phyloP scores from a whole-genome alignment of 345 rosid genomes.

The Brassica incana region DNA sequence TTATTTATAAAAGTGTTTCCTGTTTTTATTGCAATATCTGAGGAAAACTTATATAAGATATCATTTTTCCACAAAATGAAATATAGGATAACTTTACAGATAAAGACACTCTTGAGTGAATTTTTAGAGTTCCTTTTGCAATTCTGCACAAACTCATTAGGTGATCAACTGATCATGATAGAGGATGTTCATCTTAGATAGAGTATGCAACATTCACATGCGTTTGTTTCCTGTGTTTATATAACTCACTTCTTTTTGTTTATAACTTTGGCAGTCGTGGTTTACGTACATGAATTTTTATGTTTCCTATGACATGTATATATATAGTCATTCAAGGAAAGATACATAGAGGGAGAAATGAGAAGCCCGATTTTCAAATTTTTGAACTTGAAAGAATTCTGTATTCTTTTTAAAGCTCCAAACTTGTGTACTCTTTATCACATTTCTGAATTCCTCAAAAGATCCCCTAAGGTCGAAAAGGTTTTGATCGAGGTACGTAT shows the following conservation, averaged over 20 bases:
- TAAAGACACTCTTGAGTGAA: background rate
- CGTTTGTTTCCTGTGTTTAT: background rate
- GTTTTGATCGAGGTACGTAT: constrained; percentile 13
- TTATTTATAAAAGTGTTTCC: no score
- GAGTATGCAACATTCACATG: background rate
- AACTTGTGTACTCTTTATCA: constrained; percentile 16
- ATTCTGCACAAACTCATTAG: background rate
- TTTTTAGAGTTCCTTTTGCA: background rate
- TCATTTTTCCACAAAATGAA: background rate
- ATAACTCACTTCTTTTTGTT: background rate
- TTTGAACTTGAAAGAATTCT: background rate
- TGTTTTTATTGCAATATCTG: background rate
- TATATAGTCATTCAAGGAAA: background rate
- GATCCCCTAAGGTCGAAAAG: background rate
- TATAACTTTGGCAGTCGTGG: background rate
- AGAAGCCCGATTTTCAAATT: background rate
- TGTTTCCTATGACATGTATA: background rate
- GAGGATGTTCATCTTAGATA: background rate
- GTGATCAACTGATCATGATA: background rate
- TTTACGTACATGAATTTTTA: background rate
- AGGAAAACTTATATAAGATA: background rate
- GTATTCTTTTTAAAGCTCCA: constrained; percentile 6
- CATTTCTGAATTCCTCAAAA: constrained; percentile 11
- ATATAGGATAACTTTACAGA: background rate
- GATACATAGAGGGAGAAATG: background rate